Base-by-base conservation (phyloP, 1,284 basidiomycete species). In the Trametes hirsuta region DNA sequence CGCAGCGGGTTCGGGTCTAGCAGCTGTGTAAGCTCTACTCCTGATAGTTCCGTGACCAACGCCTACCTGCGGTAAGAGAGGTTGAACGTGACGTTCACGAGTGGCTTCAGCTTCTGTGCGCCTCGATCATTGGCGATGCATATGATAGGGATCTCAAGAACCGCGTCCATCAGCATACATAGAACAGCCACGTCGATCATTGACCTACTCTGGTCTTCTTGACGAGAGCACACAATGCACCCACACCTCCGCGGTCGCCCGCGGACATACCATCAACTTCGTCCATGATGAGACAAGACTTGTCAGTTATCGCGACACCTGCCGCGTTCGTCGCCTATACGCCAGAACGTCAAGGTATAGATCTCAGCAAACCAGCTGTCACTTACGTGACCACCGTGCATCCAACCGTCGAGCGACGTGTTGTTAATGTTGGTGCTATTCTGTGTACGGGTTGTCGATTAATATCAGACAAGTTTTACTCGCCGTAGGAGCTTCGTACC, bases 191-290 rank as follows among this genome's bases (percentile, higher is more conserved):
- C 25, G 42, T 55, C 15, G 24, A 10, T 12, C 35, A 6, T n/a
- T 35, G 46, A 35, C 6, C 3, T 53, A 91, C 94, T 79, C 91
- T 94, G 12, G 93, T 93, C 81, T 98, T 98, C 78, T 91, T 95
- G 71, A 99, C 97, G 58, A 99, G 73, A 0, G 88, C 86, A 62
- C 95, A 95, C 69, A 99, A 77, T 8, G 97, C 97, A 34, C 94
- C 96, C 1, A 98, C 91, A 63, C 97, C 97, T 21, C 97, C 97
- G 52, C 97, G 84, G 75, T 99, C 97, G 25, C 97, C 97, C 2
- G 94, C 93, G 6, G 95, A 97, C 95, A 99, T 99, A 8, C 97
- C 97, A 69, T 99, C 97, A 0, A 99, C 97, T 74, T 99, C 97
- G 72, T 99, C 97, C 95, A 99, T 98, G 73, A 99, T 98, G 46